These are phyloP conservation scores for Drechslerella stenobrocha DNA, from an alignment of 2,329 filamentous ascomycete genomes.

Conservation along the genomic window DNA sequence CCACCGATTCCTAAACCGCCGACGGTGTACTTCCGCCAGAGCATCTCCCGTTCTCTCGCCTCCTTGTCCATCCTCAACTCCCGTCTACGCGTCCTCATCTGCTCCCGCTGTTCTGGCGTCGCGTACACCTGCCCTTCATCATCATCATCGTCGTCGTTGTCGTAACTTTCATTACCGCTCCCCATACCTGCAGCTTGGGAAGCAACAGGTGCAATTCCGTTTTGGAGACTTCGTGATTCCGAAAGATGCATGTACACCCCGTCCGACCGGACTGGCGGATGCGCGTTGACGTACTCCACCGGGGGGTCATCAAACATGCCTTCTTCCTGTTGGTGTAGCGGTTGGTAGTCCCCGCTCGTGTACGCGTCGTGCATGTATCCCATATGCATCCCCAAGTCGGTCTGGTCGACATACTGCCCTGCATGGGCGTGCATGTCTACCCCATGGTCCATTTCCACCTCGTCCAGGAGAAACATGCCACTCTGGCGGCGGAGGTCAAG, in stretches of 20 bases:
- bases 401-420: conserved; percentile 1
- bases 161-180: too few relatives aligned
- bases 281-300: conserved; percentile 33
- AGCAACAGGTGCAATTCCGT: neutral
- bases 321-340: conserved; percentile 11
- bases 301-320: conserved; percentile 43
- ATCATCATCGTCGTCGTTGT: conserved; percentile 24
- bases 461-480: conserved; percentile 33
- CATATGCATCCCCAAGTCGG: neutral
- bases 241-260: neutral
- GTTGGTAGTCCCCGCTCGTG: neutral
- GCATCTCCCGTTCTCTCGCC: conserved; percentile 23
- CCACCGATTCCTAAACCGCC: conserved; percentile 16
- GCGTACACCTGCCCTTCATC: conserved; percentile 42
- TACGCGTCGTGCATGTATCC: conserved; percentile 19
- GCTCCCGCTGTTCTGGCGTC: conserved; percentile 31
- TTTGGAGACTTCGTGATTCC: neutral
- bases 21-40: conserved; percentile 26
- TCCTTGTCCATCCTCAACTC: conserved; percentile 36
- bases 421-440: neutral
- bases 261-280: conserved; percentile 28
- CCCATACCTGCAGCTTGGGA: neutral
- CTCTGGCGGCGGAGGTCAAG: conserved; percentile 23
- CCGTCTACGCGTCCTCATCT: conserved; percentile 25
- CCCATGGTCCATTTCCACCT: conserved; percentile 15